Conservation (phyloP, 2,329 filamentous ascomycete genomes). For the Alternaria viburni region DNA sequence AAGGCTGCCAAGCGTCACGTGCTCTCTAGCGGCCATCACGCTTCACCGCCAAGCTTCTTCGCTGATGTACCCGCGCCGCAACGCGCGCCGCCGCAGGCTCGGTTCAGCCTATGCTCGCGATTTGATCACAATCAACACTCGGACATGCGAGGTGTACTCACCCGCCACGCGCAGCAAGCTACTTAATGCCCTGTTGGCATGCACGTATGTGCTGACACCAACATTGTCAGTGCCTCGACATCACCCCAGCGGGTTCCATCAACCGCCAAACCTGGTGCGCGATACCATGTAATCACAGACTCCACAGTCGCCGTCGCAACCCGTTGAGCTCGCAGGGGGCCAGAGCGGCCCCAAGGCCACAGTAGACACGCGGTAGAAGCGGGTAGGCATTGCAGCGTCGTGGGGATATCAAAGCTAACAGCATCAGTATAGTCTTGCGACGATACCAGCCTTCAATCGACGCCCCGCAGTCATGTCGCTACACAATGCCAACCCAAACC, state of each 20-base stretch:
- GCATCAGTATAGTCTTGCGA: too few species aligned
- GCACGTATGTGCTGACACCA: neutral
- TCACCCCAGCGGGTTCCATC: accelerated
- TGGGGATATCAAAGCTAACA: neutral
- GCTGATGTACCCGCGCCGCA: neutral
- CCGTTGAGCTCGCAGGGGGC: too few species aligned
- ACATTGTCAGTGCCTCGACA: neutral
- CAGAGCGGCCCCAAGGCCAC: too few species aligned
- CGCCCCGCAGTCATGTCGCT: too few species aligned
- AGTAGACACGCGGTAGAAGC: too few species aligned
- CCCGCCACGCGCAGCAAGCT: neutral
- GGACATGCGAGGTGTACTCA: neutral
- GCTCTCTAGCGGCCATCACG: neutral
- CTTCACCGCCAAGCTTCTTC: neutral
- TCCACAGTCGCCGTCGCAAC: too few species aligned
- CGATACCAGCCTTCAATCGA: too few species aligned
- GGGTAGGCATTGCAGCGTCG: neutral
- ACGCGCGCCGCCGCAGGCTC: neutral
- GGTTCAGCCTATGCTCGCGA: neutral
- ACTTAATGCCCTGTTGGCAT: too few species aligned
- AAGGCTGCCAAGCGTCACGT: neutral
- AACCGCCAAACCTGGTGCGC: neutral
- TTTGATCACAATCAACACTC: neutral
- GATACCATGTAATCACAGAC: accelerated
- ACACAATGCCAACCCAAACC: too few species aligned